Conservation (phyloP, 352 stramenopile genomes). For the Stramenopiles sp. region DNA sequence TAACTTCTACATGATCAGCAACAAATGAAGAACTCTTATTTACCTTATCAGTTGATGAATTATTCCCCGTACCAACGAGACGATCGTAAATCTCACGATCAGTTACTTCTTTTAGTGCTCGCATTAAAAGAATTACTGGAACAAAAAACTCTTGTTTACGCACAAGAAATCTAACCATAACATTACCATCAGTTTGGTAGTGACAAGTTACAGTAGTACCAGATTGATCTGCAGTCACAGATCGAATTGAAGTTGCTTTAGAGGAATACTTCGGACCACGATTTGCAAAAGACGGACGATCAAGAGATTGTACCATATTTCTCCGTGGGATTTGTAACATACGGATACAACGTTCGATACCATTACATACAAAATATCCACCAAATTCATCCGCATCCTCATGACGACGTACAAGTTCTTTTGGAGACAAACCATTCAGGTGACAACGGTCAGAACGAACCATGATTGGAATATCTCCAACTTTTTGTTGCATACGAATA, state of each 20-base stretch:
- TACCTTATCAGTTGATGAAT: slow-evolving; percentile 74
- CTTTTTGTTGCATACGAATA: no score
- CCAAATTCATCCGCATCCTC: slow-evolving; percentile 96
- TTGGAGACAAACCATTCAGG: slow-evolving; percentile 58
- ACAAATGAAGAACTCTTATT: no score
- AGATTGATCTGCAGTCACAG: slow-evolving; percentile 55
- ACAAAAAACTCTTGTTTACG: slow-evolving; percentile 93
- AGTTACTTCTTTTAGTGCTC: slow-evolving; percentile 42
- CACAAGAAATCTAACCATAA: slow-evolving; percentile 72
- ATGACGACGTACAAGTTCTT: slow-evolving; percentile 69
- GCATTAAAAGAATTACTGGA: slow-evolving; percentile 83
- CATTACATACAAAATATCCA: slow-evolving; percentile 98
- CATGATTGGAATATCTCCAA: slow-evolving; percentile 91
- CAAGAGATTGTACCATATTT: slow-evolving; percentile 49
- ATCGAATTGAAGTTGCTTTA: slow-evolving; percentile 80
- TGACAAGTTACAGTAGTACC: slow-evolving; percentile 86
- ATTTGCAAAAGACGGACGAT: slow-evolving; percentile 83
- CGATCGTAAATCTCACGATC: slow-evolving; percentile 84
- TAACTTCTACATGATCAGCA: slow-evolving; percentile 69
- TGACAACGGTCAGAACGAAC: slow-evolving; percentile 77
- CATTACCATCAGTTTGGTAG: slow-evolving; percentile 82
- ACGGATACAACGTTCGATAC: slow-evolving; percentile 85
- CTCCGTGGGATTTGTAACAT: slow-evolving; percentile 60
- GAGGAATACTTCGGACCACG: slow-evolving; percentile 66
- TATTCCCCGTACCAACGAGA: slow-evolving; percentile 44